Conservation (phyloP, 345 rosid genomes). For the Laguncularia racemosa region DNA sequence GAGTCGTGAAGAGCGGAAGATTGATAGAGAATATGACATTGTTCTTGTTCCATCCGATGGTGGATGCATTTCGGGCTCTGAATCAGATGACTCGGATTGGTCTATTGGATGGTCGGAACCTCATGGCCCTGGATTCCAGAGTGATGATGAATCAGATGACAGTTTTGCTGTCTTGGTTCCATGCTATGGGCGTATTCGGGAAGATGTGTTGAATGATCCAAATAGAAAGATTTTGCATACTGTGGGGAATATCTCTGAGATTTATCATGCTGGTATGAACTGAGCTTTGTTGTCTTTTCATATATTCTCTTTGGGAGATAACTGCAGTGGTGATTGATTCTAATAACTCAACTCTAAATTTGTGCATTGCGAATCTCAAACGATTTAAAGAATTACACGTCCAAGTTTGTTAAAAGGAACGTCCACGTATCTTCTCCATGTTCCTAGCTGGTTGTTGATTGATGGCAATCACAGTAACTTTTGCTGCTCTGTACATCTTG, state of each 20-base stretch:
- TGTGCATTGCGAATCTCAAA: too few species aligned
- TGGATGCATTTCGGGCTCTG: slow-evolving; percentile 68
- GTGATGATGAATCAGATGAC: slow-evolving; percentile 48
- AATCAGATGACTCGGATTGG: slow-evolving; percentile 65
- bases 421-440: too few species aligned
- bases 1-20: slow-evolving; percentile 57
- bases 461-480: too few species aligned
- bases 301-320: not conserved
- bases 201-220: slow-evolving; percentile 20
- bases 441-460: too few species aligned
- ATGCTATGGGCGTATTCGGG: slow-evolving; percentile 43
- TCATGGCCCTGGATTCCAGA: slow-evolving; percentile 57
- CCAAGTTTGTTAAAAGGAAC: too few species aligned
- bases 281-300: not conserved
- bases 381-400: too few species aligned
- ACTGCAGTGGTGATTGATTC: not conserved
- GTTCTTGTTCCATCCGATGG: slow-evolving; percentile 79
- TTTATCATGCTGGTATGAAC: slow-evolving; percentile 38
- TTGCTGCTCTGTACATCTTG: too few species aligned
- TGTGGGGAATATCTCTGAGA: slow-evolving; percentile 31
- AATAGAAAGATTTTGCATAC: slow-evolving; percentile 30
- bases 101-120: slow-evolving; percentile 83
- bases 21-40: slow-evolving; percentile 59
- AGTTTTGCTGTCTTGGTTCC: slow-evolving; percentile 74
- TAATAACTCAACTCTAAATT: too few species aligned